A percentile compares a stretch with the other conserved stretches of the same genome.
These are phyloP conservation scores for Mycena latifolia DNA, from an alignment of 768 basidiomycete genomes.

Conservation along the genomic window DNA sequence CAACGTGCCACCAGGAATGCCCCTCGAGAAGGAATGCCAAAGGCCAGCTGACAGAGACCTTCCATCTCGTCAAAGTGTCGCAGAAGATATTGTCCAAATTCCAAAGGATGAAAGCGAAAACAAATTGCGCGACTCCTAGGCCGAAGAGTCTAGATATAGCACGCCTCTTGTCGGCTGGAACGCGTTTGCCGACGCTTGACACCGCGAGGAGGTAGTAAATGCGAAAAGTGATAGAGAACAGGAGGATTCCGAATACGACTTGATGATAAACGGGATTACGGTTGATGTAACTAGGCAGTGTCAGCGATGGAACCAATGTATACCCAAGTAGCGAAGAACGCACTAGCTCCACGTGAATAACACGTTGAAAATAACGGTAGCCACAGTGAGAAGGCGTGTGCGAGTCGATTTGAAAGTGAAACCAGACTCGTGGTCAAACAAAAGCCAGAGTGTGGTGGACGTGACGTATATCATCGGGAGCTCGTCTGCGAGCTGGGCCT, in stretches of 20 bases:
- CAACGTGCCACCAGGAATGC: slow-evolving; percentile 82
- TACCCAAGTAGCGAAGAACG: slow-evolving; percentile 50
- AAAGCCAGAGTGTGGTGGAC: slow-evolving; percentile 68
- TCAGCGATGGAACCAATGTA: not conserved
- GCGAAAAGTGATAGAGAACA: slow-evolving; percentile 62
- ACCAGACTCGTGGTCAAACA: slow-evolving; percentile 70
- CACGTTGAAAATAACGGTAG: slow-evolving; percentile 62
- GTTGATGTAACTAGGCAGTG: slow-evolving; percentile 62
- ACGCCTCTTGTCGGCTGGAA: slow-evolving; percentile 57
- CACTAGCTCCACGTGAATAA: slow-evolving; percentile 83
- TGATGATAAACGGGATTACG: slow-evolving; percentile 89
- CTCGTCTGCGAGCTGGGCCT: slow-evolving; percentile 86
- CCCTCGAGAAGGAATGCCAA: slow-evolving; percentile 76
- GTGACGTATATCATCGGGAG: slow-evolving; percentile 80
- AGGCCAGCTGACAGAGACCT: slow-evolving; percentile 72
- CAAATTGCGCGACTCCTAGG: slow-evolving; percentile 68
- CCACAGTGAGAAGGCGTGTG: slow-evolving; percentile 54
- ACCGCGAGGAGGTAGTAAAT: slow-evolving; percentile 64
- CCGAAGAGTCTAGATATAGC: slow-evolving; percentile 60
- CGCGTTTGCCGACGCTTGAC: slow-evolving; percentile 52
- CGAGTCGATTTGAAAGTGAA: slow-evolving; percentile 54
- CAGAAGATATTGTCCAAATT: slow-evolving; percentile 88
- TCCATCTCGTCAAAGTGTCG: slow-evolving; percentile 65
- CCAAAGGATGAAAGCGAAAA: slow-evolving; percentile 79
- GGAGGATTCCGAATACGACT: slow-evolving; percentile 72